Evolutionary conservation across 495 filamentous ascomycete genomes (phyloP).

Genomic region (Hypoxylon cercidicola): DNA sequence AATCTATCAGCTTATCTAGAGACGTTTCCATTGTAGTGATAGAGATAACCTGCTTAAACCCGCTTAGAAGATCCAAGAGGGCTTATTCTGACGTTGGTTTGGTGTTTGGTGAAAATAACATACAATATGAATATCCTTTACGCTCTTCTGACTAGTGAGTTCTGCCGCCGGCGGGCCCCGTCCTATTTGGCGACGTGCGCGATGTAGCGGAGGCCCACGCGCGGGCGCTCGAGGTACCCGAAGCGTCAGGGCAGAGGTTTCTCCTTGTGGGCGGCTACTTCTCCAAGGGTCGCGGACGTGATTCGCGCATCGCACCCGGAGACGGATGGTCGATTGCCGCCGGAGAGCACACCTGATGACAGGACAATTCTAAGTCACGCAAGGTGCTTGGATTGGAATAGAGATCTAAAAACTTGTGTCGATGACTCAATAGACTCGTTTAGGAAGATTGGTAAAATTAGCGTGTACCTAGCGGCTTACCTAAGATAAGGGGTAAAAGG

Average conservation of each 20-base stretch:
- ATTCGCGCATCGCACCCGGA: constrained; percentile 4
- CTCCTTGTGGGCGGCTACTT: constrained; percentile 7
- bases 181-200: constrained; percentile 24
- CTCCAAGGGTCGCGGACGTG: constrained; percentile 5
- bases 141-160: neutral
- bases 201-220: constrained; percentile 40
- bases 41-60: too few relatives aligned
- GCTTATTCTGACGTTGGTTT: too few relatives aligned
- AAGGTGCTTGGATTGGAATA: constrained; percentile 2
- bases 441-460: neutral
- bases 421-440: constrained; percentile 3
- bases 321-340: neutral
- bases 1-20: too few relatives aligned
- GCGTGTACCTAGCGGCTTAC: neutral
- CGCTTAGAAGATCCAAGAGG: too few relatives aligned
- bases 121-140: neutral
- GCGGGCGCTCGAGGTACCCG: constrained; percentile 13
- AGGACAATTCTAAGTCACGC: constrained; percentile 5
- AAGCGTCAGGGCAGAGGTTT: constrained; percentile 22
- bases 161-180: neutral
- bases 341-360: neutral
- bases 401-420: constrained; percentile 9
- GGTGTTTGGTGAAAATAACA: too few relatives aligned
- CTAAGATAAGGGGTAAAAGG: neutral
- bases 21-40: too few relatives aligned